Conservation (phyloP, 345 rosid genomes). For the Punica granatum region DNA sequence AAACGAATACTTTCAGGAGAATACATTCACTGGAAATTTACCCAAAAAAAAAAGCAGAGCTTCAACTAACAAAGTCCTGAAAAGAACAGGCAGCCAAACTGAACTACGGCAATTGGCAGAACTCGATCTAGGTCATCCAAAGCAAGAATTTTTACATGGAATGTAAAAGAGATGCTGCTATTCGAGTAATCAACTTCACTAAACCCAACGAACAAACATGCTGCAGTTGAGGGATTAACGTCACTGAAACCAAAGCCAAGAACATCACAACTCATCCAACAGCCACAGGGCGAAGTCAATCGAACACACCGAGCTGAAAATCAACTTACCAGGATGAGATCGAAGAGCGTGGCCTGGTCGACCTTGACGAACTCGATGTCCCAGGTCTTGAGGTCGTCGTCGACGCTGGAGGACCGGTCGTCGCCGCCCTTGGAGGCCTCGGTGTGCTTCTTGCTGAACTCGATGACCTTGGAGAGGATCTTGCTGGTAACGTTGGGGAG, state of each 20-base stretch:
- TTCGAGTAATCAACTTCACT: no score
- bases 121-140: no score
- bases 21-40: no score
- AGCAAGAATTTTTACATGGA: no score
- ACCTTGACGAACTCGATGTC: constrained; percentile 54
- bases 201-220: no score
- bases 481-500: constrained; percentile 59
- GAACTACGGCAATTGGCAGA: not conserved
- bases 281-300: not conserved
- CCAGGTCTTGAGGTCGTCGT: constrained; percentile 40
- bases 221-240: not conserved
- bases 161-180: no score
- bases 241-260: not conserved
- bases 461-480: constrained; percentile 62
- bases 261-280: not conserved
- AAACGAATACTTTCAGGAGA: no score
- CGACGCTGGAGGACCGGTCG: constrained; percentile 15
- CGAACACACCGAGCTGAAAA: not conserved
- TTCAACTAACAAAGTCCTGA: no score
- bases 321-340: constrained; percentile 26
- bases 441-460: constrained; percentile 70
- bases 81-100: not conserved
- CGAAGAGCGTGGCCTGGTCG: constrained; percentile 54
- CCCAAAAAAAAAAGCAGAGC: no score
- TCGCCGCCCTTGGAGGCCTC: constrained; percentile 30